Percentiles rank a stretch among this genome's conserved stretches.
phyloP scores from a whole-genome alignment of 176 grass and related monocot species.

The Carex kokanica region DNA sequence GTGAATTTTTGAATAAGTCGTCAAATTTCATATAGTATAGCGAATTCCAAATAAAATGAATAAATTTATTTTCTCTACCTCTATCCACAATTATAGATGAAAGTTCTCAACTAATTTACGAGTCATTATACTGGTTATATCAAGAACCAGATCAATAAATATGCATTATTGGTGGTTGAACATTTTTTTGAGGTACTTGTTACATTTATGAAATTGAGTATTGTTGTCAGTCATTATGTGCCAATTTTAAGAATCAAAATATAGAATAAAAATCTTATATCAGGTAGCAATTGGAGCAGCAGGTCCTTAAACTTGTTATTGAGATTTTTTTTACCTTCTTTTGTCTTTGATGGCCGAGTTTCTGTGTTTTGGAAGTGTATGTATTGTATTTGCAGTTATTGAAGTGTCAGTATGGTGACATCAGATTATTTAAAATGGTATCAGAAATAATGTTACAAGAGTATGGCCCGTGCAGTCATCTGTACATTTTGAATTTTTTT shows the following conservation, averaged over 20 bases:
- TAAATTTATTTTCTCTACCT: no score
- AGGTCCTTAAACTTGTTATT: background rate
- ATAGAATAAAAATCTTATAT: background rate
- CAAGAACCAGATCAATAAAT: background rate
- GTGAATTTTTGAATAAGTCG: background rate
- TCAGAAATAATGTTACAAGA: background rate
- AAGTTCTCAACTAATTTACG: background rate
- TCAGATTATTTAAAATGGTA: background rate
- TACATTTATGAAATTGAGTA: background rate
- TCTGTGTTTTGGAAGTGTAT: background rate
- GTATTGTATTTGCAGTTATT: background rate
- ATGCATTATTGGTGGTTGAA: background rate
- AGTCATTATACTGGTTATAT: background rate
- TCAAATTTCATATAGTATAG: background rate
- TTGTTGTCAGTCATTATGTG: background rate
- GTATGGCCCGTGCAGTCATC: background rate
- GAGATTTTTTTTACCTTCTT: background rate
- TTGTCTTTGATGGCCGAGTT: background rate
- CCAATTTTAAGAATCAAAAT: background rate
- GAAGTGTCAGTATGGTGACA: background rate
- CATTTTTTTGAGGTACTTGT: background rate
- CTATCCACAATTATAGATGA: background rate
- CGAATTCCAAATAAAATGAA: background rate
- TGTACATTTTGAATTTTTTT: no score
- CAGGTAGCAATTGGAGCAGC: background rate